Conservation (phyloP, 1,284 basidiomycete species). For the Austropuccinia psidii region DNA sequence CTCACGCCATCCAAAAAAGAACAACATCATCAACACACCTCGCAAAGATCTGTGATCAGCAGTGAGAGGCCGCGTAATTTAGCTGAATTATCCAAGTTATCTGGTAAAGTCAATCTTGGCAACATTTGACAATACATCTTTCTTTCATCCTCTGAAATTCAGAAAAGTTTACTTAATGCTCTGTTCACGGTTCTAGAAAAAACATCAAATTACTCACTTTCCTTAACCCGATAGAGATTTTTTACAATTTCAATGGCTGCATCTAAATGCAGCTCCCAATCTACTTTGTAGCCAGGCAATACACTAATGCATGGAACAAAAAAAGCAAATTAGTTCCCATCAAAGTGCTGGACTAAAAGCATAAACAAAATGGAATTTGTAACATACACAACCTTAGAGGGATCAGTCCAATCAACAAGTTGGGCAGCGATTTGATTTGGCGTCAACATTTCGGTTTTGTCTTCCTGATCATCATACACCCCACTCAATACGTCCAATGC, state of each 20-base stretch:
- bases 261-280: conserved; percentile 58
- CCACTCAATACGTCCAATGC: conserved; percentile 62
- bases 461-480: conserved; percentile 67
- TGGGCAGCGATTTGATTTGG: conserved; percentile 72
- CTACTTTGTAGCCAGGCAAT: conserved; percentile 46
- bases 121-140: conserved; percentile 74
- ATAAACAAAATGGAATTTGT: neutral
- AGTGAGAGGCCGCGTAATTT: conserved; percentile 60
- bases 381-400: conserved; percentile 65
- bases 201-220: conserved; percentile 47
- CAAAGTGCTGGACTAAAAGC: neutral
- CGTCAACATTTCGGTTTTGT: conserved; percentile 66
- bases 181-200: conserved; percentile 40
- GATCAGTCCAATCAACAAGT: conserved; percentile 89
- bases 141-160: conserved; percentile 60
- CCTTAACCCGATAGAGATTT: conserved; percentile 54
- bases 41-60: conserved; percentile 56
- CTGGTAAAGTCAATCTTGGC: conserved; percentile 66
- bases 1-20: neutral
- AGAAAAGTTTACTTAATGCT: conserved; percentile 25
- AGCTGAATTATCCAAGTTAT: conserved; percentile 56
- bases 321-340: neutral
- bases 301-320: conserved; percentile 5
- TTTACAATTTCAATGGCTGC: conserved; percentile 67
- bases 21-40: conserved; percentile 51